Base-by-base conservation (phyloP, 805 yeast genomes). In the Candida railenensis region DNA sequence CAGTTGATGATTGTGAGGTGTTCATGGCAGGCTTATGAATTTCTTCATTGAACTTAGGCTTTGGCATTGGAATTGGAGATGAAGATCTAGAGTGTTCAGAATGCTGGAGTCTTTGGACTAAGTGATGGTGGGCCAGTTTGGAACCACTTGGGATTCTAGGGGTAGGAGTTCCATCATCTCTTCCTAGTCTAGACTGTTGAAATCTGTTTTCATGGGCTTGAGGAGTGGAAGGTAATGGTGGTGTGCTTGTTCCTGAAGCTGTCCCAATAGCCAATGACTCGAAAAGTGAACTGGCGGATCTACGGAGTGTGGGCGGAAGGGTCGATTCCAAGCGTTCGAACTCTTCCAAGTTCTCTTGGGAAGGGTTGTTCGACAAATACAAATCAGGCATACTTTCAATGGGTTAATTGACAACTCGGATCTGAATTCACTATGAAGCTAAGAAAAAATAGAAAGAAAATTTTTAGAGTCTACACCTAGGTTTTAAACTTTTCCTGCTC, bases 1-100 rank as follows among this genome's bases (percentile, higher is more conserved):
- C 85, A 0, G 85, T 80, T 11, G 83, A 78, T 11, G 82, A 76
- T 53, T 80, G 83, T 47, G 72, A 71, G 32, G 78, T 76, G 61
- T 80, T 81, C 68, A 80, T 63, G 7, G 83, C 85, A 4, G 85
- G 85, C 53, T 76, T 74, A 54, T 73, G 73, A 45, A 75, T 72
- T 25, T 65, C 72, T 43, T 69, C 73, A 44, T 70, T 65, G 53
- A 67, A 62, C 40, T 66, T 57, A 4, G 82, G 81, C 28, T 67
- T 69, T 0, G 82, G 45, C 30, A 75, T 59, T 1, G 82, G 82
- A 8, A 77, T 61, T 2, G 82, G 82, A 3, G 73, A 65, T 9
- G 78, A 66, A 14, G 67, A 73, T 18, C 74, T 57, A 14, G 71
- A 72, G 48, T 66, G 49, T 37, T 68, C 73, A 11, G 62, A 52